Base-by-base conservation (phyloP, 1,139 yeast species). In the Tardiomyces blankii region DNA sequence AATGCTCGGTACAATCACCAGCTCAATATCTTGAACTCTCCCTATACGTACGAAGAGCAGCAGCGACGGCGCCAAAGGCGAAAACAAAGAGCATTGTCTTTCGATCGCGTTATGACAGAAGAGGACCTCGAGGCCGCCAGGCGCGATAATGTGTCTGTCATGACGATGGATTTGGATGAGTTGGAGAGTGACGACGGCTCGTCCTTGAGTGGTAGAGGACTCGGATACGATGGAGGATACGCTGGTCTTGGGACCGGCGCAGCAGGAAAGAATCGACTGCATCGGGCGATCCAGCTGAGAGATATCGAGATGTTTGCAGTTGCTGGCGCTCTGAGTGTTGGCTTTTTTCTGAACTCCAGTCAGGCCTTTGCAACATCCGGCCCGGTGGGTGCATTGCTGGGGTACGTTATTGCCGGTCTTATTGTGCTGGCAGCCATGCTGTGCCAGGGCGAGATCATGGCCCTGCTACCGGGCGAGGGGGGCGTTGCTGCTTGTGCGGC, bases 321-420 rank as follows among this genome's bases (percentile, higher is more conserved):
- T 40, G 91, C 93, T 2, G 93, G 91, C 1, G 82, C 91, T 0
- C 65, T 85, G 4, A 95, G 95, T 1, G 89, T 85, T n/a, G 94
- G 95, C 0, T 63, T 85, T 16, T 73, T 84, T 52, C 66, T 84
- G 40, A 81, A 83, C 44, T 74, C 85, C n/a, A 94, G 95, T 1
- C 81, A 82, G 54, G 84, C 88, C 0, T 72, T 87, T 44, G 73
- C 82, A 25, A 78, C 80, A 18, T 82, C 89, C 2, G 96, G 96
- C 2, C 95, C 95, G 0, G 67, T 86, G 47, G 95, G 95, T 0
- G 76, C 88, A 2, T 61, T 85, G 9, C 57, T 87, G 2, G 94
- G 95, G 1, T 86, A 79, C 57, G 50, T 73, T 0, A 64, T 85
- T 11, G 75, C 86, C 38, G 93, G 93, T 0, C 57, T 77, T 1